Evolutionary conservation across 208 protist species (phyloP).

Genomic region (Lotmaria passim): DNA sequence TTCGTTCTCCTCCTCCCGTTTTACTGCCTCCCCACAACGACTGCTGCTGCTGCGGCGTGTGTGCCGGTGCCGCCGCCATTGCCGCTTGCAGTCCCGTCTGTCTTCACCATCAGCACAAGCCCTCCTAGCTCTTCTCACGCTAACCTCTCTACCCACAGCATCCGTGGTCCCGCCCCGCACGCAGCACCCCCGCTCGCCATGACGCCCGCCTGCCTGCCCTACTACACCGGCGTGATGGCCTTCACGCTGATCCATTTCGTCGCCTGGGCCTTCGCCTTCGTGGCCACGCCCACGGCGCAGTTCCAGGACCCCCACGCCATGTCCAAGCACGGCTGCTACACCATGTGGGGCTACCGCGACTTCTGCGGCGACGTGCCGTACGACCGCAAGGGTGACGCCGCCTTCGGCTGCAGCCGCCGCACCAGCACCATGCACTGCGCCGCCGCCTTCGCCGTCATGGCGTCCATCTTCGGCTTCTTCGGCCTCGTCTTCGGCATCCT

Average conservation of each 20-base stretch:
- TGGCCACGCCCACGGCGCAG: constrained; percentile 45
- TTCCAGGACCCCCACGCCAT: constrained; percentile 16
- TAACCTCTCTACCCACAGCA: neutral
- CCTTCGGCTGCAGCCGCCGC: constrained; percentile 32
- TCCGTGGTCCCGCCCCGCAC: neutral
- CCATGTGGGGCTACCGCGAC: constrained; percentile 46
- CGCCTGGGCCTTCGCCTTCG: constrained; percentile 40
- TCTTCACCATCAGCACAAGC: too few species aligned
- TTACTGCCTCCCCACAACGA: neutral
- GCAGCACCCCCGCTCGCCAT: neutral
- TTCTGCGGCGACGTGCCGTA: constrained; percentile 44
- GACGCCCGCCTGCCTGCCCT: constrained; percentile 27
- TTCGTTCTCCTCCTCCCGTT: too few species aligned
- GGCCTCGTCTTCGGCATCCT: constrained; percentile 39
- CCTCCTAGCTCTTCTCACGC: neutral
- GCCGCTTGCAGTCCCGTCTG: too few species aligned
- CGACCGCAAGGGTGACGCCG: constrained; percentile 20
- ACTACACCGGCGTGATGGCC: constrained; percentile 33
- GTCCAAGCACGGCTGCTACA: constrained; percentile 39
- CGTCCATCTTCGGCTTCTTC: constrained; percentile 36
- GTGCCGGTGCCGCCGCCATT: too few species aligned
- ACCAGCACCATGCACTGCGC: constrained; percentile 41
- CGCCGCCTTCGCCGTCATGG: constrained; percentile 45
- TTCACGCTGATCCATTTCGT: constrained; percentile 44
- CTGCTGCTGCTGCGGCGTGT: neutral